These are phyloP conservation scores for Kodamaea lidongshanica DNA, from an alignment of 805 yeast species.

Conservation along the genomic window DNA sequence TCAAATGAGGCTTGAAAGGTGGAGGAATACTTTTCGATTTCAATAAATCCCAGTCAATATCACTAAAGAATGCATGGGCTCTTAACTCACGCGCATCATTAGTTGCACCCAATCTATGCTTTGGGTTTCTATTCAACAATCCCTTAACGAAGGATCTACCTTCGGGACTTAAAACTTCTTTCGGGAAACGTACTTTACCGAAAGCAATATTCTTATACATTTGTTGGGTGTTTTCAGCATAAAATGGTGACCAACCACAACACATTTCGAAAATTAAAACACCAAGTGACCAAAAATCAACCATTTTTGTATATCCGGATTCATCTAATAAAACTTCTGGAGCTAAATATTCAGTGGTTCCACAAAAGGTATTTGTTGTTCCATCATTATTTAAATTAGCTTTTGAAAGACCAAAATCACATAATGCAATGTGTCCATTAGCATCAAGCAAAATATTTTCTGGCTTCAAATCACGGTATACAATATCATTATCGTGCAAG, in stretches of 20 bases:
- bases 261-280: constrained; percentile 98
- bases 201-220: constrained; percentile 99
- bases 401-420: constrained; percentile 95
- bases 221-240: constrained; percentile 95
- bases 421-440: constrained; percentile 92
- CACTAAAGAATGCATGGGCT: constrained; percentile 87
- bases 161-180: constrained; percentile 86
- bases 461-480: constrained; percentile 94
- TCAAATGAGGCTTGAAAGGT: constrained; percentile 91
- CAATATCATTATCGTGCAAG: constrained; percentile 91
- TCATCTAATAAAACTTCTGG: constrained; percentile 96
- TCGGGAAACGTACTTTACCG: constrained; percentile 96
- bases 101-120: constrained; percentile 85
- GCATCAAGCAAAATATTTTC: constrained; percentile 94
- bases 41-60: constrained; percentile 83
- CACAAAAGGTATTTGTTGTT: constrained; percentile 95
- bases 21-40: constrained; percentile 83
- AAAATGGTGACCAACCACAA: constrained; percentile 99
- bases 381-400: constrained; percentile 82
- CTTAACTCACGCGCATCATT: constrained; percentile 90
- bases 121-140: constrained; percentile 88
- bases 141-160: constrained; percentile 97
- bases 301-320: constrained; percentile 97
- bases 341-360: constrained; percentile 96
- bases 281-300: constrained; percentile 97